Percentiles rank a stretch among this genome's conserved stretches.
Conservation (phyloP, 441 rosid species). For the Populus hybrid region DNA sequence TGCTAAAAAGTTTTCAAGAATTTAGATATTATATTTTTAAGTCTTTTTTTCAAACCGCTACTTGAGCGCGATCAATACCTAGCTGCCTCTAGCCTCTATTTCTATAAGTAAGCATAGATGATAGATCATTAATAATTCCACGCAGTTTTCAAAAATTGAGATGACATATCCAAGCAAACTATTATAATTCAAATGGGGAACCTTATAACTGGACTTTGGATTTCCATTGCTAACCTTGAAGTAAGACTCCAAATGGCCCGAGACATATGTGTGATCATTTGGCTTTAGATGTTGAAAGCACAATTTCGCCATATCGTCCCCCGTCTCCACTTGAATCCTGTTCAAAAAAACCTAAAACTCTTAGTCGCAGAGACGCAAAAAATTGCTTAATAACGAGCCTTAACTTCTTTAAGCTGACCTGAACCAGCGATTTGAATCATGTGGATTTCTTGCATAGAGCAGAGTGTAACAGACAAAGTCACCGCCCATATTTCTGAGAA, state of each 20-base stretch:
- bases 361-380: background rate
- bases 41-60: background rate
- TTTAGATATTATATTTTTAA: no score
- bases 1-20: no score
- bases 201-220: conserved; percentile 37
- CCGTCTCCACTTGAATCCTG: conserved; percentile 52
- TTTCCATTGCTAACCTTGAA: conserved; percentile 22
- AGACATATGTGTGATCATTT: conserved; percentile 59
- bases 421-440: conserved; percentile 26
- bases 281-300: conserved; percentile 53
- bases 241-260: conserved; percentile 43
- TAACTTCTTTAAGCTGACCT: conserved; percentile 33
- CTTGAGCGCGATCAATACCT: background rate
- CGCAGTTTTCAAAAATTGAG: background rate
- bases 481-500: conserved; percentile 5
- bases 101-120: background rate
- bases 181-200: conserved; percentile 10
- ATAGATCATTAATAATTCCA: background rate
- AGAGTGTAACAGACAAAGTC: conserved; percentile 39
- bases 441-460: conserved; percentile 37
- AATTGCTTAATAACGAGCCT: background rate
- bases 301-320: conserved; percentile 44
- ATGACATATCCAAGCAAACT: background rate
- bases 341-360: background rate
- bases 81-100: background rate